Conservation (phyloP, 164 flowering plant species). For the Vitis rotundifolia region DNA sequence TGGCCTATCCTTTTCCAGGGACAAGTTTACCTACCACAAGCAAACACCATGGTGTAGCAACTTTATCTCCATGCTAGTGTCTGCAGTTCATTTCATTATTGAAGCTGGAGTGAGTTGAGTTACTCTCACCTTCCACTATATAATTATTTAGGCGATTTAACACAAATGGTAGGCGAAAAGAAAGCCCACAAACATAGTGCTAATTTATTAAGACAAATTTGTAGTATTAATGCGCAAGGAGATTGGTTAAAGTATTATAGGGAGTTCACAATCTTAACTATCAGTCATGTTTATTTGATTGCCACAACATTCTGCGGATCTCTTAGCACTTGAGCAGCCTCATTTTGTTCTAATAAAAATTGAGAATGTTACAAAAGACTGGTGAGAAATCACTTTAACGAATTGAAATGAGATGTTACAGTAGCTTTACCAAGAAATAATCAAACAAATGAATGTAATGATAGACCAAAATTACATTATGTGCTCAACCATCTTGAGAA, state of each 20-base stretch:
- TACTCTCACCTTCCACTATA: conserved; percentile 24
- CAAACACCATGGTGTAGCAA: not conserved
- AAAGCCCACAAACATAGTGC: not conserved
- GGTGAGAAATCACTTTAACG: not conserved
- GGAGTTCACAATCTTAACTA: conserved; percentile 1
- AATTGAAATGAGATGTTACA: not conserved
- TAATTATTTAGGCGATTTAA: not conserved
- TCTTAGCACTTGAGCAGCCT: no score
- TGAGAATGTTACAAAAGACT: no score
- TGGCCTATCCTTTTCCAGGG: conserved; percentile 2
- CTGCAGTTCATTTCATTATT: not conserved
- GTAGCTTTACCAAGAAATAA: conserved; percentile 1
- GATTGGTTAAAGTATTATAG: not conserved
- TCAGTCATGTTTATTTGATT: not conserved
- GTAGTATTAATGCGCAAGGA: not conserved
- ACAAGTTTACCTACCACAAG: conserved; percentile 11
- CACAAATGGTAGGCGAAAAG: conserved; percentile 29
- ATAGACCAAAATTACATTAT: no score
- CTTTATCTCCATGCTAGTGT: not conserved
- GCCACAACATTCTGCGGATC: no score
- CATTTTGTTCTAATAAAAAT: no score
- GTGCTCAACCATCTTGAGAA: no score
- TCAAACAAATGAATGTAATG: conserved; percentile 9
- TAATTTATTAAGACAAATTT: not conserved
- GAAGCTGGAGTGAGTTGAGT: conserved; percentile 15